These are phyloP conservation scores for Tritrichomonas foetus DNA, from an alignment of 208 protist species.

Conservation along the genomic window DNA sequence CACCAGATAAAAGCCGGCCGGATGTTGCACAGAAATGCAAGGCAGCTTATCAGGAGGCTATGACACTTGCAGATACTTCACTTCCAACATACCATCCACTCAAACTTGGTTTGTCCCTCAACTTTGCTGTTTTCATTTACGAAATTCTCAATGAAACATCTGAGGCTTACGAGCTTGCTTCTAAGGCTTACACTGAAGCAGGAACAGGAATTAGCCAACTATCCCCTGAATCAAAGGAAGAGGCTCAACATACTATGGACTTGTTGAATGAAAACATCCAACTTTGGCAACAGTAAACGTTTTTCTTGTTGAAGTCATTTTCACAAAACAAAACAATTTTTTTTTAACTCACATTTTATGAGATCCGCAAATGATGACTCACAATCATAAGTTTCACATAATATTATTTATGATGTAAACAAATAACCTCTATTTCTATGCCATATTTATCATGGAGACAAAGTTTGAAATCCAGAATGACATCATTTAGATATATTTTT, in stretches of 20 bases:
- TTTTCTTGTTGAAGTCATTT: too few relatives aligned
- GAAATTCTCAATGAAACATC: background rate
- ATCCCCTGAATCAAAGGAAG: background rate
- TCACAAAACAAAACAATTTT: too few relatives aligned
- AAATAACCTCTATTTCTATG: too few relatives aligned
- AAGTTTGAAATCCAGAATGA: too few relatives aligned
- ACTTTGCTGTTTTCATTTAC: conserved; percentile 35
- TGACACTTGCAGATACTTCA: background rate
- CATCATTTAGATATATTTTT: too few relatives aligned
- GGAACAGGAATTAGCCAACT: background rate
- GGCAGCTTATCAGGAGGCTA: background rate
- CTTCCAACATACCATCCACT: background rate
- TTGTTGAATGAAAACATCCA: background rate
- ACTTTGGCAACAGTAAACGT: background rate
- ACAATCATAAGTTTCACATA: too few relatives aligned
- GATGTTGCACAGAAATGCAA: background rate
- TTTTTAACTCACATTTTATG: too few relatives aligned
- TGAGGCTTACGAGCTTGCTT: background rate
- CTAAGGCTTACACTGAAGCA: background rate
- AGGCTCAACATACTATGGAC: background rate
- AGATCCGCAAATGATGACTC: too few relatives aligned
- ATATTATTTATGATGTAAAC: too few relatives aligned
- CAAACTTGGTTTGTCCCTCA: background rate
- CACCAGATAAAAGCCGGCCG: background rate
- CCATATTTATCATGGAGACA: too few relatives aligned